Evolutionary conservation across 192 early-diverging fungal genomes (phyloP).

Genomic region (Coemansia sp.): DNA sequence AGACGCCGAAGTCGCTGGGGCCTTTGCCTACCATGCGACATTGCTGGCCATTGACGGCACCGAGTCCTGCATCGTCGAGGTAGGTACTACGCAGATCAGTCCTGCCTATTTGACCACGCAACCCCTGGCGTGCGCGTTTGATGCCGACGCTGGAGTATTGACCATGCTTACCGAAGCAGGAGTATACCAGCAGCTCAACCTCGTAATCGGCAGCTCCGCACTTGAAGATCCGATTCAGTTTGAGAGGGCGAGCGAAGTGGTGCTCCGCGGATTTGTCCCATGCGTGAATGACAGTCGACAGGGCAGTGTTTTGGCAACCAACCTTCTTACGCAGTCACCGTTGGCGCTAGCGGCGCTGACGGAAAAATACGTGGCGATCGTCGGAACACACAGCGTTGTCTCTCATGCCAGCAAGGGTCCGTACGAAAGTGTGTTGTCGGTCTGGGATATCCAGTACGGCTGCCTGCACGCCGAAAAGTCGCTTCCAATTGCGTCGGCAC

Average conservation of each 20-base stretch:
- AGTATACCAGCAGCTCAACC: constrained; percentile 32
- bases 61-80: constrained; percentile 30
- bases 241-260: constrained; percentile 34
- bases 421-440: constrained; percentile 47
- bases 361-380: constrained; percentile 49
- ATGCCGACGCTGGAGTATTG: constrained; percentile 42
- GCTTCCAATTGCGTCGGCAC: constrained; percentile 21
- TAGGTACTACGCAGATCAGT: constrained; percentile 45
- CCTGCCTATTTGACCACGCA: constrained; percentile 30
- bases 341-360: constrained; percentile 39
- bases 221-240: constrained; percentile 46
- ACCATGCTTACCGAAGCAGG: constrained; percentile 41
- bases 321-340: constrained; percentile 38
- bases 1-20: constrained; percentile 13
- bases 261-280: constrained; percentile 49
- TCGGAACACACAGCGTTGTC: constrained; percentile 50
- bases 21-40: constrained; percentile 26
- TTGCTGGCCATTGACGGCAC: constrained; percentile 33
- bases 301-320: constrained; percentile 10
- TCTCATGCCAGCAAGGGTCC: constrained; percentile 45
- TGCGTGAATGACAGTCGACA: constrained; percentile 14
- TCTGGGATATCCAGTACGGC: constrained; percentile 55
- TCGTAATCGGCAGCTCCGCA: constrained; percentile 38
- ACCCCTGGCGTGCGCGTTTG: constrained; percentile 48
- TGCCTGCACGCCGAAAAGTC: constrained; percentile 49